Base-by-base conservation (phyloP, 2,329 filamentous ascomycete genomes). In the Pseudogymnoascus sp. region DNA sequence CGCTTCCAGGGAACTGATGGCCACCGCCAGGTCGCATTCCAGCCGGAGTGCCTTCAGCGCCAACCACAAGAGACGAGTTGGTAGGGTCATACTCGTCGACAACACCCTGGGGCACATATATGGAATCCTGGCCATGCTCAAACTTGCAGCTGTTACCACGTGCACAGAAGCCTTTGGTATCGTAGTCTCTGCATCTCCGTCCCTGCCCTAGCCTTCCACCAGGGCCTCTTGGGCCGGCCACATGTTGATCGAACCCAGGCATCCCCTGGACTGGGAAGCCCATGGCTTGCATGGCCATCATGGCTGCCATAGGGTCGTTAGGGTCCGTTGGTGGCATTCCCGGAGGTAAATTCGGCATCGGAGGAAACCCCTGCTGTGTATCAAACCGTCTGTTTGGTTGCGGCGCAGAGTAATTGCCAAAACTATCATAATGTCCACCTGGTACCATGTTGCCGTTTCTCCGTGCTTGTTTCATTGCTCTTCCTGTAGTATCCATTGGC, bases 141-240 rank as follows among this genome's bases (percentile, higher is more conserved):
- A 84, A 92, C 41, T 79, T 81, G 75, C 90, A 93, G 21, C 80
- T 82, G 69, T 80, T 84, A 2, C 89, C 88, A 41, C 85, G 78
- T 5, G 85, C 81, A 71, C 90, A 93, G 70, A 83, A 90, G 0
- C 90, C 90, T 69, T 90, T 90, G 1, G 78, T 83, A 65, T 91
- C 88, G 69, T 89, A 92, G 73, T 91, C 87, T 64, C 83, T 80
- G 71, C 90, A 93, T 65, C 84, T 73, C 39, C 73, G 63, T 23
- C 51, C 48, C 16, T 34, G 28, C 51, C 60, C 51, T 36, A 11
- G 28, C 54, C 60, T 61, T 61, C 60, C 60, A 41, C 19, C 39
- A 10, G n/a, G 60, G 16, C 57, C 70, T 73, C 64, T 65, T 69
- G 21, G 41, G 13, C n/a, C 45, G 8, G 62, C 61, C 31, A 51